These are phyloP conservation scores for Epichloe sibirici DNA, from an alignment of 2,329 filamentous ascomycete species.

Conservation along the genomic window DNA sequence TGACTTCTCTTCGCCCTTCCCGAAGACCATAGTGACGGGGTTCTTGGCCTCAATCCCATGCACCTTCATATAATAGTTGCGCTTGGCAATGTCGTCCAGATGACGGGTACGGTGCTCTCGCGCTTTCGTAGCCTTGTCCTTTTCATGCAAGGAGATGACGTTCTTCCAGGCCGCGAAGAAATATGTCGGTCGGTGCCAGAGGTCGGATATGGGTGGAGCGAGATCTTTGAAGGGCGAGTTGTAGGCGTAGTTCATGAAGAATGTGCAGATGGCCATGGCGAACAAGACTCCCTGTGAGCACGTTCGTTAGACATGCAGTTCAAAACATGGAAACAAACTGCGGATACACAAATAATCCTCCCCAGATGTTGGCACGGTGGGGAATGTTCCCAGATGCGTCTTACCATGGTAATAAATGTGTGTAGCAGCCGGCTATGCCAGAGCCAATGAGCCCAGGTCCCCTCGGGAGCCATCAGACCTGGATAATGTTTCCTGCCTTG, in stretches of 20 bases:
- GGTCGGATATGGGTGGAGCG: conserved; percentile 57
- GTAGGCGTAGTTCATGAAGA: conserved; percentile 64
- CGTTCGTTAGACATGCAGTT: background rate
- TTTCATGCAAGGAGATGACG: conserved; percentile 65
- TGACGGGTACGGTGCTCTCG: conserved; percentile 59
- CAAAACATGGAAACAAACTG: background rate
- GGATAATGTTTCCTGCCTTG: conserved; percentile 69
- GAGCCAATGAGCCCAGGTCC: conserved; percentile 76
- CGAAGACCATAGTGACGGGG: conserved; percentile 36
- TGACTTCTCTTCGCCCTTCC: conserved; percentile 23
- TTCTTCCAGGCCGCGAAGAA: conserved; percentile 54
- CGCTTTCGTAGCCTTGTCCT: conserved; percentile 56
- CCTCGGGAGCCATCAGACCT: conserved; percentile 74
- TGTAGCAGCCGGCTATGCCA: conserved; percentile 67
- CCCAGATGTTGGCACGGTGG: background rate
- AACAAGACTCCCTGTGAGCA: conserved; percentile 48
- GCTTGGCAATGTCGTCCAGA: conserved; percentile 79
- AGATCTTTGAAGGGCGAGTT: conserved; percentile 72
- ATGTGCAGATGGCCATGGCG: conserved; percentile 58
- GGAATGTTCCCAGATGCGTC: conserved; percentile 12
- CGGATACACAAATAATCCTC: background rate
- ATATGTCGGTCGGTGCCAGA: conserved; percentile 56
- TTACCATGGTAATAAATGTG: conserved; percentile 70
- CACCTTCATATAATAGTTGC: conserved; percentile 71
- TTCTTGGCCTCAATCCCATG: conserved; percentile 63